Evolutionary conservation across 148 eudicot genomes (phyloP), one percentile per base, ranked within the genome.

Genomic region (Vaccinium darrowii): DNA sequence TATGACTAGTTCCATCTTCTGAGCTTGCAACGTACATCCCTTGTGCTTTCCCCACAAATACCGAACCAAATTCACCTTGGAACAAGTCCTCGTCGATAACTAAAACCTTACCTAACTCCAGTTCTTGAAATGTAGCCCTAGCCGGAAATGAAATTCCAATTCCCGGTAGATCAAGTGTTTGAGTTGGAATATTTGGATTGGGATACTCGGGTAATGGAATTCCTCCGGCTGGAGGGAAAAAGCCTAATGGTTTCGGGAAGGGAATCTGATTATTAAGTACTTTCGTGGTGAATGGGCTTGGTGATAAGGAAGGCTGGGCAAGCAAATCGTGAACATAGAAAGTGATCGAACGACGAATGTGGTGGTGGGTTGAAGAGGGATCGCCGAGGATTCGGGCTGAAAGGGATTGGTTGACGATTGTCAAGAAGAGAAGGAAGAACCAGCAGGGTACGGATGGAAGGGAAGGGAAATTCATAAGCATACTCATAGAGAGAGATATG

Each of bases 21-120:
- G 86, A 88, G 71, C 90, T 87, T 0, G 81, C 79, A 50, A 90
- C 83, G 77, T 90, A 90, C 77, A 88, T 85, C 25, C 92, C 92
- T 60, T 88, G 86, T 0, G 89, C 90, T 82, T 88, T 90, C 21
- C 92, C 92, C 1, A 90, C 36, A 4, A 90, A 69, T 13, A 82
- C 65, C 5, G 89, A 82, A 8, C 90, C 88, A 49, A 84, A 82
- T 50, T 73, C 82, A n/a, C 85, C 69, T 30, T 83, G 81, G 12
- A 84, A 82, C 57, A 90, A 65, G 52, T 84, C 86, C 79, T 79
- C 90, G n/a, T 90, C 84, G 39, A 90, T 86, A 1, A 54, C 80
- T 1, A 83, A 86, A 39, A 90, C 81, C 11, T 86, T 84, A 58
- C 91, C 90, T 30, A 90, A 76, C 82, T 88, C 89, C 67, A 90